Conservation (phyloP, 495 filamentous ascomycete species). For the Neurospora sp. region DNA sequence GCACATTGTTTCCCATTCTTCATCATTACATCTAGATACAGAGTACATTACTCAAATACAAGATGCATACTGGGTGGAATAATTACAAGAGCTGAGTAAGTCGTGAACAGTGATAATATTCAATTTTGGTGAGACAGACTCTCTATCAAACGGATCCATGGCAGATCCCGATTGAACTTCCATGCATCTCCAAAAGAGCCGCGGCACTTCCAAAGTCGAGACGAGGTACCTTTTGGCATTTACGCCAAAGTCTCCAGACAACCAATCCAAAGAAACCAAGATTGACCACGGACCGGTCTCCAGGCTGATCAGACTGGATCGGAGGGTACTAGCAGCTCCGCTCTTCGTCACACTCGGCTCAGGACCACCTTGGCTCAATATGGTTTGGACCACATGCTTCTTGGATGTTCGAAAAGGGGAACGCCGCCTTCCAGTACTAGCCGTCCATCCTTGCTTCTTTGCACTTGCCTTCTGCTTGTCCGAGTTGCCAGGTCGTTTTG, state of each 20-base stretch:
- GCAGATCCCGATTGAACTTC: neutral
- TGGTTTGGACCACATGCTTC: constrained; percentile 14
- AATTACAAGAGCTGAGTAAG: neutral
- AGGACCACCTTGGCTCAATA: neutral
- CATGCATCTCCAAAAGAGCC: neutral
- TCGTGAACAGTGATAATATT: neutral
- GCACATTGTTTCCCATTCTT: neutral
- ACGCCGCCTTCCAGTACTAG: neutral
- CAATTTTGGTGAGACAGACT: neutral
- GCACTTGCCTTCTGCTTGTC: neutral
- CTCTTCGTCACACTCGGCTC: constrained; percentile 16
- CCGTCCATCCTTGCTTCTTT: neutral
- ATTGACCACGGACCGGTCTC: neutral
- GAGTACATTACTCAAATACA: neutral
- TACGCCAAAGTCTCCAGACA: neutral
- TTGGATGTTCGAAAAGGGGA: constrained; percentile 13
- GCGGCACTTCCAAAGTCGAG: neutral
- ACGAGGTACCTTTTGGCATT: neutral
- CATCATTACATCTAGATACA: neutral
- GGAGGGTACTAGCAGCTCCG: constrained; percentile 4
- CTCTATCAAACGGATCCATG: neutral
- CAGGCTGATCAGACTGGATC: neutral
- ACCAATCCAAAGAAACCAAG: neutral
- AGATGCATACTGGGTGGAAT: neutral
- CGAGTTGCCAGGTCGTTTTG: neutral